A percentile compares a stretch with the other conserved stretches of the same genome.
These are phyloP conservation scores for Alternaria sp. DNA, from an alignment of 2,329 filamentous ascomycete species.

Conservation along the genomic window DNA sequence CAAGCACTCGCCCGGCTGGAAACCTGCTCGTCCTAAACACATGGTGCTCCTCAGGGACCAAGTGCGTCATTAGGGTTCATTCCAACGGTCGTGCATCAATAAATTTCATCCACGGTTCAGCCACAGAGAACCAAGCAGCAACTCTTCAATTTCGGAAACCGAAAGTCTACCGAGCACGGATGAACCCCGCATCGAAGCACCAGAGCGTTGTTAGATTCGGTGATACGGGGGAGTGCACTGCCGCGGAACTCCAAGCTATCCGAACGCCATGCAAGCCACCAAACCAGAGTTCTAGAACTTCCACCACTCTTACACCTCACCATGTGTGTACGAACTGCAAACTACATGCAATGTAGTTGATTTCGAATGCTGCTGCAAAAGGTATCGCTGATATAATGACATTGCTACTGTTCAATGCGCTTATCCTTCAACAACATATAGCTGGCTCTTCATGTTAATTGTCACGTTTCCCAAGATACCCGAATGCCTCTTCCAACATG, in stretches of 20 bases:
- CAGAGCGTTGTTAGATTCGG: neutral
- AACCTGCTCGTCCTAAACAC: neutral
- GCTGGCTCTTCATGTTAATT: too few species aligned
- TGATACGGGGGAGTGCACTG: neutral
- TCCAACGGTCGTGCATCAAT: neutral
- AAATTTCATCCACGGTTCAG: neutral
- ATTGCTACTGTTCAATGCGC: neutral
- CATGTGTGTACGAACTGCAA: neutral
- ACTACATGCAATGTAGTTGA: neutral
- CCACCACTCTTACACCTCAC: neutral
- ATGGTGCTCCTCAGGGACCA: too few species aligned
- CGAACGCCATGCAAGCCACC: conserved; percentile 1
- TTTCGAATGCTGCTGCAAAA: too few species aligned
- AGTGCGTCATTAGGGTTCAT: neutral
- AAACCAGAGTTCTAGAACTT: neutral
- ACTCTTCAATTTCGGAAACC: neutral
- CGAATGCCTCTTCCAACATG: neutral
- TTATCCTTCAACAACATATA: too few species aligned
- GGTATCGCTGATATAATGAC: too few species aligned
- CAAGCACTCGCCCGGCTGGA: neutral
- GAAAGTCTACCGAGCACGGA: neutral
- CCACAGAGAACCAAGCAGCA: neutral
- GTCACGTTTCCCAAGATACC: too few species aligned
- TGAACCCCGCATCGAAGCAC: neutral
- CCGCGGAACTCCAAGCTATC: neutral